These are phyloP conservation scores for Kodamaea restingae DNA, from an alignment of 805 yeast genomes.

Conservation along the genomic window DNA sequence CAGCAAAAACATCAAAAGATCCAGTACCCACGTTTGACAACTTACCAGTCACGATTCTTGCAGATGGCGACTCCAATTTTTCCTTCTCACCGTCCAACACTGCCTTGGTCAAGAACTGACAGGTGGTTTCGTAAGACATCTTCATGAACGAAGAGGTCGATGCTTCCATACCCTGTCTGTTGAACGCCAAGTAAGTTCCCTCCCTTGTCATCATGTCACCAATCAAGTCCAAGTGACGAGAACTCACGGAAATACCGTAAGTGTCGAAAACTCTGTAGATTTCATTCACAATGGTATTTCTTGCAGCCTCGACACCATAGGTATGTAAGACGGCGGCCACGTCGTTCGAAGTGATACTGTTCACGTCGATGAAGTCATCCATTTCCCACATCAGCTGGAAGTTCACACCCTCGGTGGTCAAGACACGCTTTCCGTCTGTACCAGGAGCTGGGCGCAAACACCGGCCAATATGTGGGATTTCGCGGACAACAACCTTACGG, in stretches of 20 bases:
- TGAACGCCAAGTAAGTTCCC: slow-evolving; percentile 93
- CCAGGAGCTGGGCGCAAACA: slow-evolving; percentile 75
- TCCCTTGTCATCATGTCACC: slow-evolving; percentile 99
- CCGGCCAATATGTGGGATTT: slow-evolving; percentile 86
- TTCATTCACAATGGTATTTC: slow-evolving; percentile 95
- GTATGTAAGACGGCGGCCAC: slow-evolving; percentile 83
- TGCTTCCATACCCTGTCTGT: slow-evolving; percentile 96
- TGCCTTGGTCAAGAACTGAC: slow-evolving; percentile 94
- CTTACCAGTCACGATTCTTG: slow-evolving; percentile 89
- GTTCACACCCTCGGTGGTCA: slow-evolving; percentile 97
- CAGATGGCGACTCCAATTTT: slow-evolving; percentile 85
- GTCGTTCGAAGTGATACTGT: slow-evolving; percentile 88
- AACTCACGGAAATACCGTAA: slow-evolving; percentile 89
- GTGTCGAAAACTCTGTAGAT: slow-evolving; percentile 93
- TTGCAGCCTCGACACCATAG: slow-evolving; percentile 98
- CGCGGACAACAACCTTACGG: slow-evolving; percentile 86
- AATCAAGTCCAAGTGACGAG: slow-evolving; percentile 91
- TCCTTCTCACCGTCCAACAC: slow-evolving; percentile 90
- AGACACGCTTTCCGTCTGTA: slow-evolving; percentile 61
- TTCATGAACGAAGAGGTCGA: slow-evolving; percentile 95
- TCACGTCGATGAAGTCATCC: slow-evolving; percentile 86
- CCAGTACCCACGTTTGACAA: slow-evolving; percentile 94
- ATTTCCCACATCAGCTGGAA: slow-evolving; percentile 98
- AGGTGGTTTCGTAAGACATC: slow-evolving; percentile 98
- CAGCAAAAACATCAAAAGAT: slow-evolving; percentile 73